A percentile compares a stretch with the other conserved stretches of the same genome.
Evolutionary conservation across 2,329 filamentous ascomycete species (phyloP).

Genomic region (Aaosphaeria arxii): DNA sequence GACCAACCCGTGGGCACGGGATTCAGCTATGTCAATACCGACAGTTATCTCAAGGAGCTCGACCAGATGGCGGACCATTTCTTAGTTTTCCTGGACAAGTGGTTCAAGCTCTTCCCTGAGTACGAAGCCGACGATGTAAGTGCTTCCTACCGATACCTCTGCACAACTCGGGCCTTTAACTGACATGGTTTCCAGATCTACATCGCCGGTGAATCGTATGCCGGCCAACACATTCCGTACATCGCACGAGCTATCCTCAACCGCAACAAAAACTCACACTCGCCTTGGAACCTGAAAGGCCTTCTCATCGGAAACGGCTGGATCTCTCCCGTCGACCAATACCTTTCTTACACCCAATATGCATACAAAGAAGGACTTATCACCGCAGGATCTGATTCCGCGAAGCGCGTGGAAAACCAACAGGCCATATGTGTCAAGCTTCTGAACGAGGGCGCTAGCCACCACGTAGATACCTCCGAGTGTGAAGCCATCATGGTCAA

Average conservation of each 20-base stretch:
- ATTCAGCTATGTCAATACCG: constrained; percentile 90
- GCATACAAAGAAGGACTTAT: constrained; percentile 75
- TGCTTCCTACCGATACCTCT: constrained; percentile 12
- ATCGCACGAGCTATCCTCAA: constrained; percentile 88
- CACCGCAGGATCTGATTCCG: constrained; percentile 61
- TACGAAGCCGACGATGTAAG: constrained; percentile 89
- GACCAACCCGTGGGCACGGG: constrained; percentile 97
- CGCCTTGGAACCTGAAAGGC: constrained; percentile 75
- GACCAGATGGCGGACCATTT: constrained; percentile 89
- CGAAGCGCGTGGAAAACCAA: constrained; percentile 65
- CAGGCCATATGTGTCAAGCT: constrained; percentile 65
- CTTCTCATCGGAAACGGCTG: constrained; percentile 96
- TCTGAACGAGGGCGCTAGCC: constrained; percentile 56
- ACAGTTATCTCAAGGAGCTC: constrained; percentile 82
- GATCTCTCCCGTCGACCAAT: constrained; percentile 89
- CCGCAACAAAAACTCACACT: constrained; percentile 65
- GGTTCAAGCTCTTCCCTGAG: constrained; percentile 85
- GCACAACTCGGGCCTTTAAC: constrained; percentile 12
- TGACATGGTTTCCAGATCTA: constrained; percentile 63
- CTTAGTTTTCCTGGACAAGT: constrained; percentile 84
- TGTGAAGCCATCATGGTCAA: constrained; percentile 78
- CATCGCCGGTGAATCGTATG: constrained; percentile 83
- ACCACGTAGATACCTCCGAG: constrained; percentile 62
- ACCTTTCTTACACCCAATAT: constrained; percentile 79
- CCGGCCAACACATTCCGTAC: constrained; percentile 95